Evolutionary conservation across 1,284 basidiomycete genomes (phyloP).

Genomic region (Trichosporon sp.): DNA sequence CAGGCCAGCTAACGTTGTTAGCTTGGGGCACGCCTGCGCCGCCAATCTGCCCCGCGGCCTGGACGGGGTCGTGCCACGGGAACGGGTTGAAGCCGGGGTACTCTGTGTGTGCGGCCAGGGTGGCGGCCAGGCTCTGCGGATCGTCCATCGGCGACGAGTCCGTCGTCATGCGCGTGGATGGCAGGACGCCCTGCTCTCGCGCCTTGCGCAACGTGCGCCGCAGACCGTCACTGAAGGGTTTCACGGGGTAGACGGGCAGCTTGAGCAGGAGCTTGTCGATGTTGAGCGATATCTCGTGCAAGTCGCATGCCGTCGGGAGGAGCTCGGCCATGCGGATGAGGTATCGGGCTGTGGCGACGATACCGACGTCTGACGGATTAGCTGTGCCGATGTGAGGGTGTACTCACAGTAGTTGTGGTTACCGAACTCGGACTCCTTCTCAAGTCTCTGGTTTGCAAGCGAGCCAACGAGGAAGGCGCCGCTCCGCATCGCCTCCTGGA

Average conservation of each 20-base stretch:
- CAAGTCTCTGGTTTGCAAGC: conserved; percentile 26
- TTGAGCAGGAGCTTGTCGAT: conserved; percentile 32
- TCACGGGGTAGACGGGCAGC: conserved; percentile 26
- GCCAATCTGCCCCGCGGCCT: conserved; percentile 9
- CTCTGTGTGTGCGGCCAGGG: conserved; percentile 2
- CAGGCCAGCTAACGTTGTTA: conserved; percentile 21
- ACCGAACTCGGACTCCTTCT: conserved; percentile 32
- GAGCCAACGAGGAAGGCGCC: conserved; percentile 27
- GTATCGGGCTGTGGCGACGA: conserved; percentile 32
- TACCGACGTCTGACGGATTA: conserved; percentile 28
- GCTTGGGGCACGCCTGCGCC: not conserved
- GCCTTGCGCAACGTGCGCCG: conserved; percentile 28
- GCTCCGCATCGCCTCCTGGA: conserved; percentile 24
- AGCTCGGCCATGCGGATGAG: conserved; percentile 36
- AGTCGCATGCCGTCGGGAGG: conserved; percentile 28
- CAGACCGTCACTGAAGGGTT: conserved; percentile 27
- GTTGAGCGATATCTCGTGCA: conserved; percentile 29
- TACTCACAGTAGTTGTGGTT: conserved; percentile 33
- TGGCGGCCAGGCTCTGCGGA: conserved; percentile 14
- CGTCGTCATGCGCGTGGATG: conserved; percentile 25
- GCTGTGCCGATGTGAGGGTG: not conserved
- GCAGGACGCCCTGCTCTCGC: conserved; percentile 29
- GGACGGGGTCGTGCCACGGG: conserved; percentile 32
- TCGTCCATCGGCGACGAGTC: conserved; percentile 19
- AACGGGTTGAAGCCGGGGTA: conserved; percentile 32